phyloP scores from a whole-genome alignment of 2,329 filamentous ascomycete genomes.

The Fusarium albosuccineum region DNA sequence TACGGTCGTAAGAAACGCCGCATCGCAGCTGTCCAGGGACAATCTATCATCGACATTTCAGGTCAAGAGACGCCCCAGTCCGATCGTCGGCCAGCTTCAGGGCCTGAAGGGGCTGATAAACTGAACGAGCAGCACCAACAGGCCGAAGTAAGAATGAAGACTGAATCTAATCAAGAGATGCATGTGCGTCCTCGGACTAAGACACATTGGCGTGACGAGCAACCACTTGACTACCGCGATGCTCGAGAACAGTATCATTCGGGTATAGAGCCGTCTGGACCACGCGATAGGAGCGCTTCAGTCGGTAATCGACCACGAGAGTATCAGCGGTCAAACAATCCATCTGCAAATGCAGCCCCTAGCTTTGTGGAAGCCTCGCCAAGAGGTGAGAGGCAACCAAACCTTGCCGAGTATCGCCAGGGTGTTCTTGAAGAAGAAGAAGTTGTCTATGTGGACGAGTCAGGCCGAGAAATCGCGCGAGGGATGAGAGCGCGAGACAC shows the following conservation, averaged over 20 bases:
- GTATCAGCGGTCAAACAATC: neutral
- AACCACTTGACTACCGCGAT: slow-evolving; percentile 33
- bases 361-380: slow-evolving; percentile 16
- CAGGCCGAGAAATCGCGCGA: slow-evolving; percentile 42
- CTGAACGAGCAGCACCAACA: neutral
- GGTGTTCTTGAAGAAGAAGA: slow-evolving; percentile 39
- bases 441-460: slow-evolving; percentile 44
- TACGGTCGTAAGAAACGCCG: slow-evolving; percentile 44
- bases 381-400: slow-evolving; percentile 4
- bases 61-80: slow-evolving; percentile 4
- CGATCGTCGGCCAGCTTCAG: slow-evolving; percentile 9
- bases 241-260: slow-evolving; percentile 31
- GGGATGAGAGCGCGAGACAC: slow-evolving; percentile 35
- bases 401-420: slow-evolving; percentile 16
- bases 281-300: slow-evolving; percentile 35
- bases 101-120: slow-evolving; percentile 1
- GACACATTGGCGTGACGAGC: slow-evolving; percentile 20
- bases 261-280: neutral
- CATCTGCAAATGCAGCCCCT: neutral
- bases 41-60: neutral
- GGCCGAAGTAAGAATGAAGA: neutral
- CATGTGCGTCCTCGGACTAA: neutral
- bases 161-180: slow-evolving; percentile 2
- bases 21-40: slow-evolving; percentile 1
- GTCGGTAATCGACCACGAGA: slow-evolving; percentile 33